A percentile compares a stretch with the other conserved stretches of the same genome.
Conservation (phyloP, 179 eudicot genomes). For the Spinacia oleracea region DNA sequence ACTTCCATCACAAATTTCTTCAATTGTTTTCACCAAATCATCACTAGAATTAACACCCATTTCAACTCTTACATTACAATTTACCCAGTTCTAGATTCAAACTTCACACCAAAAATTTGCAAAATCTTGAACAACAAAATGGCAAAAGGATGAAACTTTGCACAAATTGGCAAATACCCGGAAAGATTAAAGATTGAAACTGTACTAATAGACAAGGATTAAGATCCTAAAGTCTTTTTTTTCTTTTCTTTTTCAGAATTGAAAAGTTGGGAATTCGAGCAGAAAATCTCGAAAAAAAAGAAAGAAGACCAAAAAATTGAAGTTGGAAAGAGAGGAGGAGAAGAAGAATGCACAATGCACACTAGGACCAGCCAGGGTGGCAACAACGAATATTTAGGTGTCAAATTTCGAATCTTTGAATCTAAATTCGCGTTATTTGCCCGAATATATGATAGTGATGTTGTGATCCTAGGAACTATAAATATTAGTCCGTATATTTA, state of each 20-base stretch:
- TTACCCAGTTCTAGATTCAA: conserved; percentile 26
- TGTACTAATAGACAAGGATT: conserved; percentile 3
- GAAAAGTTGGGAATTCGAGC: neutral
- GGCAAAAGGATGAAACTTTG: neutral
- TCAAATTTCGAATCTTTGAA: neutral
- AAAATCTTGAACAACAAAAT: neutral
- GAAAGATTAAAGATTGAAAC: neutral
- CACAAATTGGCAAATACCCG: neutral
- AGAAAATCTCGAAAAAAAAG: neutral
- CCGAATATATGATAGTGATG: too few relatives aligned
- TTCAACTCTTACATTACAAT: conserved; percentile 27
- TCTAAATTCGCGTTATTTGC: too few relatives aligned
- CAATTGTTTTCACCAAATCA: conserved; percentile 10
- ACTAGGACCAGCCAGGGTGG: conserved; percentile 2
- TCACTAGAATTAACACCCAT: conserved; percentile 41
- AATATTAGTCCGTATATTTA: too few relatives aligned
- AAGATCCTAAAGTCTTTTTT: neutral
- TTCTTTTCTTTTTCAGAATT: neutral
- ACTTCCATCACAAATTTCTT: conserved; percentile 9
- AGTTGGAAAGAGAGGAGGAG: neutral
- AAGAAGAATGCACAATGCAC: neutral
- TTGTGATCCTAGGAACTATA: too few relatives aligned
- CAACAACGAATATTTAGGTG: conserved; percentile 11
- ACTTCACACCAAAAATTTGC: neutral
- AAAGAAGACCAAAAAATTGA: neutral